Percentiles rank a stretch among this genome's conserved stretches.
Evolutionary conservation across 2,329 filamentous ascomycete genomes (phyloP).

Genomic region (Plenodomus biglobosus): DNA sequence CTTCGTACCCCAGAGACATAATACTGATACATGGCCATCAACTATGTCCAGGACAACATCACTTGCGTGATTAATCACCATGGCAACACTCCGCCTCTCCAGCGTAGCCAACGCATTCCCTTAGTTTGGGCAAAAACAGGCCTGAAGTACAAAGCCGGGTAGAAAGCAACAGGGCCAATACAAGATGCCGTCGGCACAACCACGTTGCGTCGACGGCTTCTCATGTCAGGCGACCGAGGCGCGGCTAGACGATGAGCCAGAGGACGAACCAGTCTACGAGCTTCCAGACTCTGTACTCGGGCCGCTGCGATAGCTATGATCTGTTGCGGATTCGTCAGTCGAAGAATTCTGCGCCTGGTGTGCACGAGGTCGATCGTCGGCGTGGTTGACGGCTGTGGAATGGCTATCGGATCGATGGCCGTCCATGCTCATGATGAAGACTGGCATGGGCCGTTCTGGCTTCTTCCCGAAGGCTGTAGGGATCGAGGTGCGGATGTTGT

Average conservation of each 20-base stretch:
- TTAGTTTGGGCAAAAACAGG: conserved; percentile 40
- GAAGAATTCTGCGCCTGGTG: conserved; percentile 22
- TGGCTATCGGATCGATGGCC: conserved; percentile 26
- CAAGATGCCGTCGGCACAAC: conserved; percentile 26
- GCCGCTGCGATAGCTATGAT: conserved; percentile 29
- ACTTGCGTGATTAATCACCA: neutral
- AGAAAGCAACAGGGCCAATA: conserved; percentile 41
- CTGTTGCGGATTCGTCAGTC: conserved; percentile 22
- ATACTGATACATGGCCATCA: too few relatives aligned
- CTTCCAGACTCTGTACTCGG: conserved; percentile 32
- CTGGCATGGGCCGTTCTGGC: conserved; percentile 18
- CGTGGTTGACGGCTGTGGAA: conserved; percentile 18
- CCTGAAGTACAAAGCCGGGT: conserved; percentile 36
- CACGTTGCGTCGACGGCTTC: conserved; percentile 26
- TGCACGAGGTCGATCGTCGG: conserved; percentile 25
- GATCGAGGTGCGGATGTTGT: neutral
- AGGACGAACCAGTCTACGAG: conserved; percentile 29
- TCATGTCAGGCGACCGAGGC: conserved; percentile 26
- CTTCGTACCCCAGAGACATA: too few relatives aligned
- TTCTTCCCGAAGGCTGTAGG: conserved; percentile 7
- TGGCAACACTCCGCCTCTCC: neutral
- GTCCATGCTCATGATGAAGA: conserved; percentile 28
- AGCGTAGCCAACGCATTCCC: neutral
- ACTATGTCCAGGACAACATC: too few relatives aligned
- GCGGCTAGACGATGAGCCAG: conserved; percentile 15